Base-by-base conservation (phyloP, 164 flowering plant species). In the Malania oleifera region DNA sequence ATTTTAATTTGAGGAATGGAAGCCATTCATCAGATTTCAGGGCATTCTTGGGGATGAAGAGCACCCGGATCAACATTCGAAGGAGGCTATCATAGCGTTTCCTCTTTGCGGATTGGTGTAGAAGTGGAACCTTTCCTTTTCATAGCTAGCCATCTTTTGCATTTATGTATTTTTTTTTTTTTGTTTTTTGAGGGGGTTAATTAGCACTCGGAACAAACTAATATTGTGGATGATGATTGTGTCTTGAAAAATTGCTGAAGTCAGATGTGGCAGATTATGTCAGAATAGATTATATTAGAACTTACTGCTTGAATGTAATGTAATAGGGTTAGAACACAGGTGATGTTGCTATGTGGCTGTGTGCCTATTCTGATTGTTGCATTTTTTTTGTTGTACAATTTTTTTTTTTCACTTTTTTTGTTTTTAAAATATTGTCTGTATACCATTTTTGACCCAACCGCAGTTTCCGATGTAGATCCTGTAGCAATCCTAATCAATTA, bases 241-340 rank as follows among this genome's bases (percentile, higher is more conserved):
- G 64, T 54, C 41, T 52, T 61, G 61, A 59, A 26, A 59, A 26
- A 56, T 43, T 56, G 61, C 52, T 38, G 64, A 48, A 56, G 63
- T 52, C 65, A 31, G 53, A 56, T 67, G 71, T 62, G 55, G 54
- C 23, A 52, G 62, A 67, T 56, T 50, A 2, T 46, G 40, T 53
- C 48, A 59, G 67, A 45, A 59, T 29, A 52, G 62, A 67, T 56
- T 50, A 2, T 46, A 39, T 53, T 54, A 59, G 67, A 45, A 59
- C 63, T 48, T 60, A 28, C 35, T 51, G 41, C 37, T 56, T 60
- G 54, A 40, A 50, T 65, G 66, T 54, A 58, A 64, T 64, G 66
- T 65, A 60, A 24, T 70, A 61, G 73, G 73, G 54, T 56, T 59
- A 69, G 66, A 55, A 37, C 41, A 56, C 5, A 0, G 44, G 59